Conservation (phyloP, 768 basidiomycete genomes). For the Calocybe cyanea region DNA sequence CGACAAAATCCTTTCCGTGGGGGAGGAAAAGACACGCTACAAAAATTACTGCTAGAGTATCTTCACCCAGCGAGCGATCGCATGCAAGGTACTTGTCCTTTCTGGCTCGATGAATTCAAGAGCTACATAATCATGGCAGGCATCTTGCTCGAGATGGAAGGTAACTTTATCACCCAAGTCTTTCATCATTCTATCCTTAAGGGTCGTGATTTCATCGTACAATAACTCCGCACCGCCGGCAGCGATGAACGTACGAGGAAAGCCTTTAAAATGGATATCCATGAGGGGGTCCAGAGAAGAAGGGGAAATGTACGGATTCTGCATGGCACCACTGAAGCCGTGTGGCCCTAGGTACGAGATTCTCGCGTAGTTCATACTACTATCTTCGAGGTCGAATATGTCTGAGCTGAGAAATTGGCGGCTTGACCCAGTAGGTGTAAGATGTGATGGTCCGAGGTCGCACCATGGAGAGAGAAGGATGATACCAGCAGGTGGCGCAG, state of each 20-base stretch:
- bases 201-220: constrained; percentile 44
- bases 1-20: too few species aligned
- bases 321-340: constrained; percentile 38
- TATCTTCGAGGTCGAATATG: constrained; percentile 24
- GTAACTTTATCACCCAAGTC: constrained; percentile 48
- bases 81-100: constrained; percentile 40
- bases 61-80: constrained; percentile 46
- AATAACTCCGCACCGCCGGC: constrained; percentile 38
- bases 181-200: constrained; percentile 45
- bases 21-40: too few species aligned
- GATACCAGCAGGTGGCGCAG: constrained; percentile 42
- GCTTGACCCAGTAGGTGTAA: constrained; percentile 35
- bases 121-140: constrained; percentile 49
- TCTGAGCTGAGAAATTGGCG: constrained; percentile 30
- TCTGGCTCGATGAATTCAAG: constrained; percentile 53
- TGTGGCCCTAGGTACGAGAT: constrained; percentile 45
- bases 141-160: constrained; percentile 50
- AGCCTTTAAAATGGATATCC: neutral
- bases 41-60: too few species aligned
- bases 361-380: constrained; percentile 26
- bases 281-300: neutral
- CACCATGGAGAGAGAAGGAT: constrained; percentile 55
- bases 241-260: neutral
- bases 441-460: constrained; percentile 44
- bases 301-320: constrained; percentile 58